A percentile compares a stretch with the other conserved stretches of the same genome.
phyloP scores from a whole-genome alignment of 306 rosid genomes.

The Carpinus viminea region DNA sequence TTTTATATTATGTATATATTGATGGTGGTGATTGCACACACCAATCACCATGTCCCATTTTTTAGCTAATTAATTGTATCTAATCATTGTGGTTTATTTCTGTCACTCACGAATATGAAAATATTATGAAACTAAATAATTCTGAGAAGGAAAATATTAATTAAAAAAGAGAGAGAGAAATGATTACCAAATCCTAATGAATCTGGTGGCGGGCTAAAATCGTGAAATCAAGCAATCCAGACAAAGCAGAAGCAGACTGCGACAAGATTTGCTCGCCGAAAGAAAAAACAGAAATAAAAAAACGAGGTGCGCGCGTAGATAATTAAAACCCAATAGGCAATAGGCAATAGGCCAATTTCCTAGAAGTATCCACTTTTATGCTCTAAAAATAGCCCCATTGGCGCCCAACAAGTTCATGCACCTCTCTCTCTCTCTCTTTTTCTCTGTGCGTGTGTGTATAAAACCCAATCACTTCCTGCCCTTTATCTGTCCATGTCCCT shows the following conservation, averaged over 20 bases:
- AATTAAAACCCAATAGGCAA: neutral
- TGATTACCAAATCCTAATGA: too few species aligned
- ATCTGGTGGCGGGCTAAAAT: constrained; percentile 21
- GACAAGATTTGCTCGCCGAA: constrained; percentile 29
- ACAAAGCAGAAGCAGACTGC: constrained; percentile 36
- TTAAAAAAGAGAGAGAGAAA: too few species aligned
- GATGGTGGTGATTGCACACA: too few species aligned
- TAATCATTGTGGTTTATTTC: too few species aligned
- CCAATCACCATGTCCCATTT: too few species aligned
- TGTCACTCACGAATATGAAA: too few species aligned
- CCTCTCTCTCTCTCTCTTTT: constrained; percentile 26
- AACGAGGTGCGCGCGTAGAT: constrained; percentile 22
- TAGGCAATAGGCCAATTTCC: constrained; percentile 59
- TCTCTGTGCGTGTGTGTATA: constrained; percentile 5
- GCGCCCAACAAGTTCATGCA: constrained; percentile 38
- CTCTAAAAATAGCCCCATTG: neutral
- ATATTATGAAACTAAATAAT: too few species aligned
- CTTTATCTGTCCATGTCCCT: neutral
- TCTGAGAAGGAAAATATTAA: too few species aligned
- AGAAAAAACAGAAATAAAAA: neutral
- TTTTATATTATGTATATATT: too few species aligned
- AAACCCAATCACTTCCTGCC: constrained; percentile 6
- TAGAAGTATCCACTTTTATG: constrained; percentile 43
- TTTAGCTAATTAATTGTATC: too few species aligned
- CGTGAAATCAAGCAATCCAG: constrained; percentile 28